Conservation (phyloP, 768 basidiomycete genomes). For the Tylopilus balloui region DNA sequence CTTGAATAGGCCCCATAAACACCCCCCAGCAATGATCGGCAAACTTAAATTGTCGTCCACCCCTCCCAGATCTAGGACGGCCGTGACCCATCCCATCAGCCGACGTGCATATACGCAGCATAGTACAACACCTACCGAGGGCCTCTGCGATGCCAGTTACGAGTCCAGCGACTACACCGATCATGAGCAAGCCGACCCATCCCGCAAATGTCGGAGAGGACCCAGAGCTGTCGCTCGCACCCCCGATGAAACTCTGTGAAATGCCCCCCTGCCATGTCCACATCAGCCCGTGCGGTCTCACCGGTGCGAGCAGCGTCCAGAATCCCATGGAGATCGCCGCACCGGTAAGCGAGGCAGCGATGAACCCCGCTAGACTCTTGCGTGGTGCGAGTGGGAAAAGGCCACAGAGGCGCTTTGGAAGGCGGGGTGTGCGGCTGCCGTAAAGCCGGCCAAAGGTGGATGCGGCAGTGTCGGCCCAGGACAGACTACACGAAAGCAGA, state of each 20-base stretch:
- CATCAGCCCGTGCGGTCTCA: conserved; percentile 38
- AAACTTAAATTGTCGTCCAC: conserved; percentile 89
- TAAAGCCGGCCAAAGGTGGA: conserved; percentile 88
- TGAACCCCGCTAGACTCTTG: conserved; percentile 82
- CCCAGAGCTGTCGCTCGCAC: neutral
- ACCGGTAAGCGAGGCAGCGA: conserved; percentile 73
- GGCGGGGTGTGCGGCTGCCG: conserved; percentile 61
- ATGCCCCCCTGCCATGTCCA: conserved; percentile 60
- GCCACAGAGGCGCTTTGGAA: conserved; percentile 47
- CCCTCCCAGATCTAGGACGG: conserved; percentile 63
- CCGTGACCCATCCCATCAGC: neutral
- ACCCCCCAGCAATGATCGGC: conserved; percentile 80
- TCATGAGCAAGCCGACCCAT: conserved; percentile 45
- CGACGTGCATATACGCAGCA: neutral
- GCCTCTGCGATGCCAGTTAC: conserved; percentile 88
- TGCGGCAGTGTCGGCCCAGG: conserved; percentile 94
- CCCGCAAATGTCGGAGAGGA: conserved; percentile 18
- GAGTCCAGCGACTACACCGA: conserved; percentile 65
- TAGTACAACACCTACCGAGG: conserved; percentile 56
- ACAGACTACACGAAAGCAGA: conserved; percentile 53
- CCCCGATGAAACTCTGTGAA: conserved; percentile 23
- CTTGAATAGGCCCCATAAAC: conserved; percentile 54
- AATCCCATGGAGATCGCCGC: conserved; percentile 61
- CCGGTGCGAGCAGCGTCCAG: conserved; percentile 61
- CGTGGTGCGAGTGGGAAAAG: conserved; percentile 68